A percentile compares a stretch with the other conserved stretches of the same genome.
Conservation (phyloP, 192 early-diverging fungal genomes). For the Backusella tuberculispora region DNA sequence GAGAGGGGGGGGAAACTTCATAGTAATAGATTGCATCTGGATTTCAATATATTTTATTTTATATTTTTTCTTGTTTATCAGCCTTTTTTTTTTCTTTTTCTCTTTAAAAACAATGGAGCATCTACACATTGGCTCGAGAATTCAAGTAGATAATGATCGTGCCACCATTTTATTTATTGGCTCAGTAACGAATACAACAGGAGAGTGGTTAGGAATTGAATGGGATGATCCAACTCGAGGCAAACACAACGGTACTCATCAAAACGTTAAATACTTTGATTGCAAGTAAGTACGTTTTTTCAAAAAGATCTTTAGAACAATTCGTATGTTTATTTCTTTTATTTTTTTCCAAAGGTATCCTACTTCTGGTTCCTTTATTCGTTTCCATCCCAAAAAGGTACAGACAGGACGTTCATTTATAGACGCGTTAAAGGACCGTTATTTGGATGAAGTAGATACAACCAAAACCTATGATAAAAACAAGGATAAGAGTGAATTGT, state of each 20-base stretch:
- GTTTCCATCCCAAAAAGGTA: constrained; percentile 48
- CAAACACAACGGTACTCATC: constrained; percentile 62
- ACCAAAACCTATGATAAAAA: constrained; percentile 25
- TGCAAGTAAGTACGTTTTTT: constrained; percentile 44
- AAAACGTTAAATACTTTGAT: constrained; percentile 54
- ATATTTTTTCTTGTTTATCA: too few relatives aligned
- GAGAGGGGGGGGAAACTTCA: too few relatives aligned
- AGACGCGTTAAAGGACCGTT: constrained; percentile 48
- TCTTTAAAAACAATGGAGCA: neutral
- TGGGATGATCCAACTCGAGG: constrained; percentile 64
- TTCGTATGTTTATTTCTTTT: neutral
- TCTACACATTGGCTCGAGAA: constrained; percentile 42
- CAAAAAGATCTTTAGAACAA: neutral
- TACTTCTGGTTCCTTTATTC: constrained; percentile 60
- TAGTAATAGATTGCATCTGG: too few relatives aligned
- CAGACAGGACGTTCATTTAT: constrained; percentile 46
- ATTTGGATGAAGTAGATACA: constrained; percentile 34
- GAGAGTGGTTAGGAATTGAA: constrained; percentile 66
- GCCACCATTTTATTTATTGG: constrained; percentile 59
- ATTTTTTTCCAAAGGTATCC: constrained; percentile 29
- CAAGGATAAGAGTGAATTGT: constrained; percentile 34
- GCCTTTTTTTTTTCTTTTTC: neutral
- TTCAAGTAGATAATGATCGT: constrained; percentile 44
- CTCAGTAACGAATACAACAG: constrained; percentile 43
- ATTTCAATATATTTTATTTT: too few relatives aligned